A percentile compares a stretch with the other conserved stretches of the same genome.
Conservation (phyloP, 2,329 filamentous ascomycete species). For the Phyllosticta citribraziliensis region DNA sequence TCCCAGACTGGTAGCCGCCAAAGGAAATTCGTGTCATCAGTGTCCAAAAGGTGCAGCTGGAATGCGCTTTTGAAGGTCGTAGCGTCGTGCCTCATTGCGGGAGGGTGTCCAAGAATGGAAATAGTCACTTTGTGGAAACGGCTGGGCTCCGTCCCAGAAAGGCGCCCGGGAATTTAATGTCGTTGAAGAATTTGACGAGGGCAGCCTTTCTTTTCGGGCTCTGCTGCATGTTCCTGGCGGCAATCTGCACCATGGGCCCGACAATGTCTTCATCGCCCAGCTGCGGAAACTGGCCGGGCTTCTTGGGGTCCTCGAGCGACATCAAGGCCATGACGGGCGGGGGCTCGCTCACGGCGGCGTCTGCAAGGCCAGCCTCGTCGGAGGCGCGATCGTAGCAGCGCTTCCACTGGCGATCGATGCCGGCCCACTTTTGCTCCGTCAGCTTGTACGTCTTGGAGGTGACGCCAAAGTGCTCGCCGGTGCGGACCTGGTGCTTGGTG, state of each 20-base stretch:
- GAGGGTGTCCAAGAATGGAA: neutral
- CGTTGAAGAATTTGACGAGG: conserved; percentile 29
- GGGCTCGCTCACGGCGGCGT: conserved; percentile 44
- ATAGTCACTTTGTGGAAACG: neutral
- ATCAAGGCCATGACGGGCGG: conserved; percentile 56
- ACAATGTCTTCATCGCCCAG: conserved; percentile 88
- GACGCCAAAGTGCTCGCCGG: conserved; percentile 79
- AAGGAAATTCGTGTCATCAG: neutral
- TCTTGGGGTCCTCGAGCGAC: conserved; percentile 54
- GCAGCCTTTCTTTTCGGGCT: conserved; percentile 25
- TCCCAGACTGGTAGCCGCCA: neutral
- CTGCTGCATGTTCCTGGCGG: conserved; percentile 26
- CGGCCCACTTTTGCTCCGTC: conserved; percentile 82
- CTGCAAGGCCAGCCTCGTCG: neutral
- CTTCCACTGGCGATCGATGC: conserved; percentile 68
- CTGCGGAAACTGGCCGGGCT: conserved; percentile 74
- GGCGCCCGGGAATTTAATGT: conserved; percentile 26
- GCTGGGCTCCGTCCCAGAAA: conserved; percentile 18
- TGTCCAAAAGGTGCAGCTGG: neutral
- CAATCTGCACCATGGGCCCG: conserved; percentile 65
- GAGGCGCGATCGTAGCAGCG: conserved; percentile 46
- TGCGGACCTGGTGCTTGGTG: conserved; percentile 78
- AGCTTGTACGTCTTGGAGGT: conserved; percentile 82
- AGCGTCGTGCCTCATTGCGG: neutral
- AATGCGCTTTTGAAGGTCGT: neutral